A percentile compares a stretch with the other conserved stretches of the same genome.
Evolutionary conservation across 1,139 yeast species (phyloP).

Genomic region (Sugiyamaella grinbergsii): DNA sequence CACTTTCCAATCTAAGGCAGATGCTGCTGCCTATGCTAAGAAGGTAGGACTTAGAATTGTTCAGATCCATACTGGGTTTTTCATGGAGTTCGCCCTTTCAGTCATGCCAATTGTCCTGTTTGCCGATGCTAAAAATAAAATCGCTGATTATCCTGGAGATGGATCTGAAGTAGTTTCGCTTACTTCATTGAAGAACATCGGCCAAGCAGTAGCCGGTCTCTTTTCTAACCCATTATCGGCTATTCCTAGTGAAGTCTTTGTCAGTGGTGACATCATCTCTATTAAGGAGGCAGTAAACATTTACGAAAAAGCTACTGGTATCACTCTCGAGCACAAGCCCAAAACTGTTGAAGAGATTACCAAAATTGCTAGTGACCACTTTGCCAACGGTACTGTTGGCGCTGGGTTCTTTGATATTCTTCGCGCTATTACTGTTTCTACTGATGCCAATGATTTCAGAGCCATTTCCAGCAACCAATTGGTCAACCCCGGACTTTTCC

Average conservation of each 20-base stretch:
- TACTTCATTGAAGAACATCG: conserved; percentile 52
- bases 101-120: conserved; percentile 19
- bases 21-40: conserved; percentile 49
- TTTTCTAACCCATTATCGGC: conserved; percentile 45
- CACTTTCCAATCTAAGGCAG: conserved; percentile 46
- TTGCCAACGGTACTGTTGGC: conserved; percentile 24
- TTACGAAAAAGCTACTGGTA: conserved; percentile 49
- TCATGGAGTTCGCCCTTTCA: conserved; percentile 42
- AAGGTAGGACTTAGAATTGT: conserved; percentile 55
- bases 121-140: conserved; percentile 22
- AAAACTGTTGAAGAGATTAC: conserved; percentile 43
- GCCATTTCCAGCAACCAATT: conserved; percentile 50
- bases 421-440: conserved; percentile 46
- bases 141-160: conserved; percentile 41
- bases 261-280: conserved; percentile 49
- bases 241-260: conserved; percentile 52
- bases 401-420: conserved; percentile 23
- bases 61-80: conserved; percentile 50
- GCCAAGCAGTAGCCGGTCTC: conserved; percentile 50
- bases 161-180: conserved; percentile 39
- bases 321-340: conserved; percentile 42
- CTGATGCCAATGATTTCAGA: conserved; percentile 43
- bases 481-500: conserved; percentile 59
- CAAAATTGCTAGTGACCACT: conserved; percentile 39
- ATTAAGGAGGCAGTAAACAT: conserved; percentile 46